Evolutionary conservation across 2,329 filamentous ascomycete genomes (phyloP).

Genomic region (Alternaria sp.): DNA sequence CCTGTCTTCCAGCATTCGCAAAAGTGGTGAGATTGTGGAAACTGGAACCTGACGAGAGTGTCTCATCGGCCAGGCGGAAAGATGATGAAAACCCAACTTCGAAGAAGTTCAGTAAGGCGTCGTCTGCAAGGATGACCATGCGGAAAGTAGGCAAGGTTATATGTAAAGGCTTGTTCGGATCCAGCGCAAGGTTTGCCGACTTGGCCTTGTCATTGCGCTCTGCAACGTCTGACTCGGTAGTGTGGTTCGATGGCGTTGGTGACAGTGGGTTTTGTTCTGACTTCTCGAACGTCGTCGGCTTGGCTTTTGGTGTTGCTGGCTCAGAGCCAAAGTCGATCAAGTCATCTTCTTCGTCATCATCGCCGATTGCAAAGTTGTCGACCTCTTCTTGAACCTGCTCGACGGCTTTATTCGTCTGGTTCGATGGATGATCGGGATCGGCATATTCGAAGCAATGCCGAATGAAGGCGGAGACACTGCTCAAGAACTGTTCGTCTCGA

Average conservation of each 20-base stretch:
- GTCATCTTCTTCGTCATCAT: constrained; percentile 67
- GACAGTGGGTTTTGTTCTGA: constrained; percentile 40
- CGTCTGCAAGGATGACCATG: constrained; percentile 97
- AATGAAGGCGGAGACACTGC: constrained; percentile 95
- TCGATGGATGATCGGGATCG: constrained; percentile 80
- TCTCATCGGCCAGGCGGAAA: constrained; percentile 81
- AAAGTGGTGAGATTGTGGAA: constrained; percentile 85
- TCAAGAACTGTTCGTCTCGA: constrained; percentile 86
- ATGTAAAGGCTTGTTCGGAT: constrained; percentile 90
- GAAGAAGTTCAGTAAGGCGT: constrained; percentile 95
- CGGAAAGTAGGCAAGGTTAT: constrained; percentile 98
- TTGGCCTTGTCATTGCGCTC: constrained; percentile 65
- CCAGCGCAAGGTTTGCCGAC: constrained; percentile 86
- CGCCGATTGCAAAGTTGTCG: constrained; percentile 76
- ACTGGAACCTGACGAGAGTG: constrained; percentile 60
- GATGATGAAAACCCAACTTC: constrained; percentile 94
- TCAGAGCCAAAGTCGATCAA: constrained; percentile 66
- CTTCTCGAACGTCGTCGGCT: constrained; percentile 43
- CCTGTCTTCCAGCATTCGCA: constrained; percentile 67
- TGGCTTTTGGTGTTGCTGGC: constrained; percentile 39
- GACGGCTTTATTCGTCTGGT: constrained; percentile 55
- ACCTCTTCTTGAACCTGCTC: constrained; percentile 44
- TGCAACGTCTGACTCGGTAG: constrained; percentile 34
- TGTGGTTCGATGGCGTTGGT: constrained; percentile 33
- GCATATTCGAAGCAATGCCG: constrained; percentile 97